Evolutionary conservation across 257 asterid genomes (phyloP).

Genomic region (Eustoma russellianum): DNA sequence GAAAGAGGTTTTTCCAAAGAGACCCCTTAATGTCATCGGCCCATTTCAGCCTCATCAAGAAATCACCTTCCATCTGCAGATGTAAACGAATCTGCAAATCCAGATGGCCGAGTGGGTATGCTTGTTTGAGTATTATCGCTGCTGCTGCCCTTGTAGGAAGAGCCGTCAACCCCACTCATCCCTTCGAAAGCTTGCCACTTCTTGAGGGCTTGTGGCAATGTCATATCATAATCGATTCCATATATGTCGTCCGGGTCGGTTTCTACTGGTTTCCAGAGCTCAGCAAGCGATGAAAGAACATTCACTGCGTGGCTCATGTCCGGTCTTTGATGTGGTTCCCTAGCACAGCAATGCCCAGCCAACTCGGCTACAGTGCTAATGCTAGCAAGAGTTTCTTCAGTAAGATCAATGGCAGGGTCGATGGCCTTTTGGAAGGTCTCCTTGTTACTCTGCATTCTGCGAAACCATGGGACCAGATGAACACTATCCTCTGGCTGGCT

Average conservation of each 20-base stretch:
- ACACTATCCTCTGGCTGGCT: constrained; percentile 47
- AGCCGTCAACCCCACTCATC: constrained; percentile 39
- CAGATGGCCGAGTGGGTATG: constrained; percentile 64
- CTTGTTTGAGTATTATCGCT: constrained; percentile 63
- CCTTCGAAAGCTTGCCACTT: constrained; percentile 89
- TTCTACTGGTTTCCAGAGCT: constrained; percentile 80
- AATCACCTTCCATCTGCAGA: constrained; percentile 63
- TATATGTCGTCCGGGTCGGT: constrained; percentile 59
- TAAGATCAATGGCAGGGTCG: constrained; percentile 46
- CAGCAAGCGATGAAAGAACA: constrained; percentile 65
- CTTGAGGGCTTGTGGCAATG: constrained; percentile 73
- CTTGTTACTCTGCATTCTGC: constrained; percentile 49
- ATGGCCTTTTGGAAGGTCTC: constrained; percentile 42
- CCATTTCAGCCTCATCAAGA: background rate
- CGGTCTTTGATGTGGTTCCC: constrained; percentile 78
- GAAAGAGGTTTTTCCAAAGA: constrained; percentile 8
- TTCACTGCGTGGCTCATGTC: constrained; percentile 82
- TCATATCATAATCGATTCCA: constrained; percentile 71
- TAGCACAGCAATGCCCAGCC: constrained; percentile 73
- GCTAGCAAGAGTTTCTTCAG: constrained; percentile 54
- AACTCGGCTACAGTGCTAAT: constrained; percentile 58
- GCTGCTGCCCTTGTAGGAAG: constrained; percentile 38
- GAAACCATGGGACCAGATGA: constrained; percentile 81
- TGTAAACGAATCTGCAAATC: constrained; percentile 69
- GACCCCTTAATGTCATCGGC: constrained; percentile 6